phyloP scores from a whole-genome alignment of 2,329 filamentous ascomycete genomes.

The Nothophoma quercina region DNA sequence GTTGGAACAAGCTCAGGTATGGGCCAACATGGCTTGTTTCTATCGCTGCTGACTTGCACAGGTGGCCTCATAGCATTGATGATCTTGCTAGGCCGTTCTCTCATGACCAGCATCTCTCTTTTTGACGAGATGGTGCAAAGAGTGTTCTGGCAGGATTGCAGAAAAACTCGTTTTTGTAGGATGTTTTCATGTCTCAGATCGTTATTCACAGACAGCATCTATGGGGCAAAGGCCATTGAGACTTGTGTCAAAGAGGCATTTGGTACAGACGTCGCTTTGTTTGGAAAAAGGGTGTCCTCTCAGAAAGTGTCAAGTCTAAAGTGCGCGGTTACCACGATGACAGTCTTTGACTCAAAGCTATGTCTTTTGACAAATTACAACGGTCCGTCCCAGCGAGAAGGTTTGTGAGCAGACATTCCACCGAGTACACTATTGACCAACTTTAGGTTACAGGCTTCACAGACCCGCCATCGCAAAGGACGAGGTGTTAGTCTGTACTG shows the following conservation, averaged over 20 bases:
- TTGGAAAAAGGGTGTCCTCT: neutral
- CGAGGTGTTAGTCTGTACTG: conserved; percentile 15
- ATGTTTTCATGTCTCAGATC: neutral
- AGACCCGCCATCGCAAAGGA: conserved; percentile 9
- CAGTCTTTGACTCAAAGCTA: neutral
- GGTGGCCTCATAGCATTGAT: conserved; percentile 15
- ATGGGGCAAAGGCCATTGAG: neutral
- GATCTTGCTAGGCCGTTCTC: neutral
- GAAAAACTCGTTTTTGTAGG: neutral
- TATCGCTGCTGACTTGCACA: too few species aligned
- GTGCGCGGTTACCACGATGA: neutral
- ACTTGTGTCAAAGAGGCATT: neutral
- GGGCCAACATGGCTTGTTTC: too few species aligned
- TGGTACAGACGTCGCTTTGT: neutral
- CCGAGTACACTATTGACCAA: neutral
- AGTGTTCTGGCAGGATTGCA: neutral
- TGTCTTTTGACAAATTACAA: neutral
- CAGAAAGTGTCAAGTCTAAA: neutral
- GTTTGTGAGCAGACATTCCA: too few species aligned
- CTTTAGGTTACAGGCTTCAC: neutral
- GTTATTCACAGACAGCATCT: neutral
- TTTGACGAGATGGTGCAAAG: neutral
- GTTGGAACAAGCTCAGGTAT: conserved; percentile 18
- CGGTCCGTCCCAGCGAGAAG: neutral
- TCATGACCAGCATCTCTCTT: neutral